Evolutionary conservation across 1,284 basidiomycete species (phyloP).

Genomic region (Leccinum fallax): DNA sequence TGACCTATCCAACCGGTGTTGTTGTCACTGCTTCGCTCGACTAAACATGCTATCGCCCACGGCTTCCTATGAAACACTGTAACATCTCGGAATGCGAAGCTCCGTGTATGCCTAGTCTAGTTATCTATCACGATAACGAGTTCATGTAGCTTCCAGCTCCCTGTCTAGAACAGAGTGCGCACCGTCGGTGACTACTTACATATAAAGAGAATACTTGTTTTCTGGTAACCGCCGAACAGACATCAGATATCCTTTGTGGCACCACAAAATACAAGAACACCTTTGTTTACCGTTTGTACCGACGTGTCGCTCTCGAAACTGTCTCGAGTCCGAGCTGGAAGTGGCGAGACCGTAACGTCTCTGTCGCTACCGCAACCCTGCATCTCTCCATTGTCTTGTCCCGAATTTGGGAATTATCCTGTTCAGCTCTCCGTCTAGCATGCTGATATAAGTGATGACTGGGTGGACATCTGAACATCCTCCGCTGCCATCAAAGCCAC

Average conservation of each 20-base stretch:
- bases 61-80: not conserved
- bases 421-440: conserved; percentile 4
- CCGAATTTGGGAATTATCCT: conserved; percentile 27
- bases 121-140: not conserved
- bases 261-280: conserved; percentile 26
- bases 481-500: conserved; percentile 27
- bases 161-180: not conserved
- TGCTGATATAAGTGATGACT: conserved; percentile 29
- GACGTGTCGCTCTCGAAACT: conserved; percentile 2
- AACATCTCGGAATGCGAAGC: conserved; percentile 1
- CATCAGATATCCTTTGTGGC: not conserved
- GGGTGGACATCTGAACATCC: conserved; percentile 2
- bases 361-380: conserved; percentile 28
- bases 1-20: not conserved
- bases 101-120: conserved; percentile 5
- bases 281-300: conserved; percentile 23
- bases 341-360: conserved; percentile 2
- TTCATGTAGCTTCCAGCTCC: not conserved
- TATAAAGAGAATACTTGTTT: conserved; percentile 14
- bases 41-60: not conserved
- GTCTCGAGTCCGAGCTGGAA: not conserved
- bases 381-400: conserved; percentile 18
- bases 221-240: not conserved
- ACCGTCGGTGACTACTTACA: not conserved
- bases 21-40: not conserved